A percentile compares a stretch with the other conserved stretches of the same genome.
phyloP scores from a whole-genome alignment of 2,329 filamentous ascomycete species.

The Volutella citrinella region DNA sequence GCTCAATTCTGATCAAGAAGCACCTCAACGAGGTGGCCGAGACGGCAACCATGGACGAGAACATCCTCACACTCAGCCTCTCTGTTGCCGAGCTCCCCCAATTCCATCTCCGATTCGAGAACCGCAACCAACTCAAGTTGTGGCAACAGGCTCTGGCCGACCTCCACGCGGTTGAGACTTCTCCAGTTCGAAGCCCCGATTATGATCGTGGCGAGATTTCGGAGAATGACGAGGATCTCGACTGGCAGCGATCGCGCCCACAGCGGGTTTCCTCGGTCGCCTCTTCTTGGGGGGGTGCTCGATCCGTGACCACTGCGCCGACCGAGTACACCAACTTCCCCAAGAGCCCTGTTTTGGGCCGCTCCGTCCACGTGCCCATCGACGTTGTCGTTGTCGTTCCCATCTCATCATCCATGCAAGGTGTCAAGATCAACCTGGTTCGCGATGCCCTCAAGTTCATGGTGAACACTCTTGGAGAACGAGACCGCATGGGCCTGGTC shows the following conservation, averaged over 20 bases:
- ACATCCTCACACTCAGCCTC: slow-evolving; percentile 82
- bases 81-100: slow-evolving; percentile 90
- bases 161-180: slow-evolving; percentile 68
- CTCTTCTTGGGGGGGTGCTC: slow-evolving; percentile 76
- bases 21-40: slow-evolving; percentile 88
- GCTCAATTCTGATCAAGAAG: slow-evolving; percentile 97
- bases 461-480: slow-evolving; percentile 82
- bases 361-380: slow-evolving; percentile 79
- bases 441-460: slow-evolving; percentile 91
- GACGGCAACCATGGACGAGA: slow-evolving; percentile 67
- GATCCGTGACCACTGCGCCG: slow-evolving; percentile 82
- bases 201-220: slow-evolving; percentile 76
- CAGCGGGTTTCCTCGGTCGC: slow-evolving; percentile 79
- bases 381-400: slow-evolving; percentile 96
- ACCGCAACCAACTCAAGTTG: slow-evolving; percentile 76
- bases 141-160: slow-evolving; percentile 89
- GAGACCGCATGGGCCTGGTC: slow-evolving; percentile 94
- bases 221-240: slow-evolving; percentile 78
- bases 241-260: slow-evolving; percentile 64
- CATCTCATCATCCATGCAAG: slow-evolving; percentile 97
- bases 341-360: slow-evolving; percentile 38
- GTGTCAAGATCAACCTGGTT: slow-evolving; percentile 94
- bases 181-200: slow-evolving; percentile 66
- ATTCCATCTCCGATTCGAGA: slow-evolving; percentile 89
- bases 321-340: slow-evolving; percentile 84